Evolutionary conservation across 2,329 filamentous ascomycete genomes (phyloP).

Genomic region (Pseudogymnoascus sp.): DNA sequence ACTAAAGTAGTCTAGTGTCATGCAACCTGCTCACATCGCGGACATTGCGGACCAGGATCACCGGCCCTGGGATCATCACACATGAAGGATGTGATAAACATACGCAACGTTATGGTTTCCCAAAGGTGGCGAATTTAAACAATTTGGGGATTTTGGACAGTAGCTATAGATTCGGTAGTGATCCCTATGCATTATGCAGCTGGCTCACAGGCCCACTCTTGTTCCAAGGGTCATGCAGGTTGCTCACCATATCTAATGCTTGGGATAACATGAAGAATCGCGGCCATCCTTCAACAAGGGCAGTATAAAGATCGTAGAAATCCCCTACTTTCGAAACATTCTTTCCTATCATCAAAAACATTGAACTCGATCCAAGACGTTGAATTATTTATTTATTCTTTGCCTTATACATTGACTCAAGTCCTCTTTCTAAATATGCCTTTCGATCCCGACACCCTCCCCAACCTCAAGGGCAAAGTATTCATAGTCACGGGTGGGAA

Average conservation of each 20-base stretch:
- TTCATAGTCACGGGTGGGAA: conserved; percentile 40
- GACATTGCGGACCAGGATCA: conserved; percentile 7
- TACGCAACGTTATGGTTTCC: conserved; percentile 11
- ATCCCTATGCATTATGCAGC: conserved; percentile 21
- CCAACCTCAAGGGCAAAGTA: conserved; percentile 36
- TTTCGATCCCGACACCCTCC: conserved; percentile 37
- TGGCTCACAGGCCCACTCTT: conserved; percentile 23
- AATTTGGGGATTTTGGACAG: background rate
- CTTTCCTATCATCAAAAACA: conserved; percentile 18
- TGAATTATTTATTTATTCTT: conserved; percentile 13
- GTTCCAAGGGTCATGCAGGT: conserved; percentile 17
- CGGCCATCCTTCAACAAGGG: conserved; percentile 17
- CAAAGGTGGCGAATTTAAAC: conserved; percentile 10
- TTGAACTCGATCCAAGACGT: conserved; percentile 17
- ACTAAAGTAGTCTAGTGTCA: conserved; percentile 24
- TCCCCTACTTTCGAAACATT: conserved; percentile 15
- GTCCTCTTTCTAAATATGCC: conserved; percentile 24
- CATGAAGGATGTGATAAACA: conserved; percentile 7
- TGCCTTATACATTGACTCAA: conserved; percentile 15
- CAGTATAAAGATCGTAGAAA: conserved; percentile 23
- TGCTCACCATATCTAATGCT: conserved; percentile 22
- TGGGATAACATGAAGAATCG: conserved; percentile 12
- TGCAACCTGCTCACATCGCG: conserved; percentile 31
- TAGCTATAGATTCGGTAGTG: conserved; percentile 12
- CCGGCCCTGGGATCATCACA: background rate